Evolutionary conservation across 2,329 filamentous ascomycete genomes (phyloP), one percentile per base, ranked within the genome.

Genomic region (Teratosphaeria viscida): DNA sequence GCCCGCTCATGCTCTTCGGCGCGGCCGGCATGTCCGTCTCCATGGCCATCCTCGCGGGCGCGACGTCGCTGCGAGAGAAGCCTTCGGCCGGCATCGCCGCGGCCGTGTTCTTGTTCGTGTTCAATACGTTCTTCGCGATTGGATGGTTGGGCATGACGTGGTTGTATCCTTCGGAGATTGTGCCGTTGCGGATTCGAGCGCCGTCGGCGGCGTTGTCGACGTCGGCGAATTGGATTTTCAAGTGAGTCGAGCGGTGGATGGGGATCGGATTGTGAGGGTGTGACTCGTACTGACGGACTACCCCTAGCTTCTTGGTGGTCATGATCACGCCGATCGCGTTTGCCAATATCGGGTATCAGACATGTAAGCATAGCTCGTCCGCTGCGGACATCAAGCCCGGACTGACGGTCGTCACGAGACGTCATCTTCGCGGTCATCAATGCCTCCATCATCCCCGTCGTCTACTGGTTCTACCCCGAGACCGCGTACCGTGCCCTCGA

Each of bases 381-480:
- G 16, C 3, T 39, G 16, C 35, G 16, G 12, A 3, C 8, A 39
- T 14, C 16, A 14, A 11, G 35, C 8, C 16, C 10, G 35, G 16
- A 39, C 35, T 39, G 16, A 39, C 35, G 16, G 16, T 39, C 11
- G 16, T 10, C 16, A 14, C 35, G 2, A 39, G 35, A 53, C 49
- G 26, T 53, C 3, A 53, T 53, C 49, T 53, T 53, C 19, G 49
- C 49, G 12, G 49, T 29, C 4, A 26, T 53, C 49, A 53, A 53
- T n/a, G 27, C 19, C 11, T 53, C n/a, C 19, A 26, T 53, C 49
- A n/a, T 77, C 71, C 3, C 62, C 70, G 49, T 81, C 80, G 56
- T 55, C 52, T 84, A 82, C 72, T 81, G 83, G 71, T 83, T 84
- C 76, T 84, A 82, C 69, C 82, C 82, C 0, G 82, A 85, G 66